These are phyloP conservation scores for Polytrichum commune DNA, from an alignment of 225 moss, liverwort and hornwort genomes.

Conservation along the genomic window DNA sequence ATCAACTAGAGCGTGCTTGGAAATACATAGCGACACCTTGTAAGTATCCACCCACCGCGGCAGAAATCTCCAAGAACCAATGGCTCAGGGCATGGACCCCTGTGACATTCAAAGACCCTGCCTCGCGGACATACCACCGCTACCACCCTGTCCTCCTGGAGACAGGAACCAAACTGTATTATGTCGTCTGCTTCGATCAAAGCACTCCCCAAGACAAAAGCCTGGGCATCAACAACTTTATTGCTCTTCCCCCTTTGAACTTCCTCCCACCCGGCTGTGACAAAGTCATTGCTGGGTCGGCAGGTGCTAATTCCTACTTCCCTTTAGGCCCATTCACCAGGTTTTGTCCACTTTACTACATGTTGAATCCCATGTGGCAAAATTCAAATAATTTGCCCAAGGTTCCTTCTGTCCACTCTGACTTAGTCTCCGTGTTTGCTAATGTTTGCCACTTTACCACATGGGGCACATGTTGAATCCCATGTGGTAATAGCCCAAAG, in stretches of 20 bases:
- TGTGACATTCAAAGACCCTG: constrained; percentile 30
- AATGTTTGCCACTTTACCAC: no score
- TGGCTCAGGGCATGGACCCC: constrained; percentile 54
- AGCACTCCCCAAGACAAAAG: constrained; percentile 3
- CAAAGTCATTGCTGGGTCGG: constrained; percentile 47
- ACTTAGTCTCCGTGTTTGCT: neutral
- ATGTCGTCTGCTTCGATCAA: constrained; percentile 37
- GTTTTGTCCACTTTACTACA: no score
- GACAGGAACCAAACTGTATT: constrained; percentile 36
- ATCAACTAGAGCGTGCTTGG: constrained; percentile 52
- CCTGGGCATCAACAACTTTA: constrained; percentile 34
- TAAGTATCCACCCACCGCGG: constrained; percentile 32
- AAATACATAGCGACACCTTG: constrained; percentile 29
- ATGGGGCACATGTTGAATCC: no score
- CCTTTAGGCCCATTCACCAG: no score
- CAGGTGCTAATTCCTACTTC: constrained; percentile 16
- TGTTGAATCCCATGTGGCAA: no score
- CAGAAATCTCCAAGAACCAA: constrained; percentile 41
- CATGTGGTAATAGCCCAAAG: no score
- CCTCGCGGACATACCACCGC: constrained; percentile 26
- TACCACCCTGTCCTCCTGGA: constrained; percentile 49
- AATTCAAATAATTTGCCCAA: no score
- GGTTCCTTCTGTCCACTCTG: no score
- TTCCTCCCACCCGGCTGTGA: constrained; percentile 48
- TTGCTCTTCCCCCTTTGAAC: constrained; percentile 49